Conservation (phyloP, 2,329 filamentous ascomycete species). For the Penicillium griseofulvum region DNA sequence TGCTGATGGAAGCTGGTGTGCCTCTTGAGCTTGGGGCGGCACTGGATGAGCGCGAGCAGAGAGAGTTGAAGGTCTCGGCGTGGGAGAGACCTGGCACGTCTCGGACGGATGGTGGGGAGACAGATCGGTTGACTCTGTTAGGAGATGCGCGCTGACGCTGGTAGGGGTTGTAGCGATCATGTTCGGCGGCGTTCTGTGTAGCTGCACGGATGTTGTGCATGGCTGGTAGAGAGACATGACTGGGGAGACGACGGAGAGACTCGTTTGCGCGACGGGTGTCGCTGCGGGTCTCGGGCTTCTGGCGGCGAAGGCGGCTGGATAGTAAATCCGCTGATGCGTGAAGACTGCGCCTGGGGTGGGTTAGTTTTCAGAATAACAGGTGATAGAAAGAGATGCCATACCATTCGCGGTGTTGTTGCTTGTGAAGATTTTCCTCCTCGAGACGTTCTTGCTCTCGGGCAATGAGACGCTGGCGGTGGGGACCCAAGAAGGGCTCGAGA, state of each 20-base stretch:
- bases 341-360: conserved; percentile 27
- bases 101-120: conserved; percentile 45
- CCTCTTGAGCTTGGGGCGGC: conserved; percentile 44
- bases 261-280: conserved; percentile 24
- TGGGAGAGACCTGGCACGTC: conserved; percentile 46
- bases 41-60: conserved; percentile 46
- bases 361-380: not conserved
- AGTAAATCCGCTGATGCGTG: conserved; percentile 37
- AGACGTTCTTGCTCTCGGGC: conserved; percentile 53
- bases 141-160: conserved; percentile 37
- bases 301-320: conserved; percentile 36
- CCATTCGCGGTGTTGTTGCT: conserved; percentile 37
- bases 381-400: conserved; percentile 7
- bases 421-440: conserved; percentile 36
- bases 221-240: conserved; percentile 29
- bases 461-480: conserved; percentile 65
- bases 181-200: conserved; percentile 30
- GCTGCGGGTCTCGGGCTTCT: conserved; percentile 34
- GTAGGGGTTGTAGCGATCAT: conserved; percentile 39
- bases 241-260: conserved; percentile 29
- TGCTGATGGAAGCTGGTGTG: conserved; percentile 44
- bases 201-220: conserved; percentile 34
- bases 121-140: conserved; percentile 37
- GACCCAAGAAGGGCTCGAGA: conserved; percentile 82
- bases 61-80: conserved; percentile 40